Base-by-base conservation (phyloP, 371 early-diverging fungal genomes). In the Choanephora cucurbitarum region DNA sequence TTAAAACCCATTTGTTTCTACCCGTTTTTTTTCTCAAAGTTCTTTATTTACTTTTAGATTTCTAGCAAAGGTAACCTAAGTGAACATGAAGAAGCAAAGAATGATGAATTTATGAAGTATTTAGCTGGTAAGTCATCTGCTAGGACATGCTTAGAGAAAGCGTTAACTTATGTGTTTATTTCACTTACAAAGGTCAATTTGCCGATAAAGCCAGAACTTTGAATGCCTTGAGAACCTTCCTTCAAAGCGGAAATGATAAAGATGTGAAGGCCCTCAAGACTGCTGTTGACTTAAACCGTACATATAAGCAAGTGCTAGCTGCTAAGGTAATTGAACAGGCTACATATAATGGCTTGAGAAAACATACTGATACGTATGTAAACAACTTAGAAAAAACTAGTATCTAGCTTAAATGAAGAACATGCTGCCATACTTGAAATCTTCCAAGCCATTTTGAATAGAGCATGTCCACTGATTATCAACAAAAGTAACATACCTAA, bases 321-420 rank as follows among this genome's bases (percentile, higher is more conserved):
- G 60, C 71, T 17, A 68, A 67, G 58, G 74, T 74, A 60, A n/a
- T n/a, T n/a, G n/a, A n/a, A n/a, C n/a, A n/a, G n/a, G n/a, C n/a
- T n/a, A n/a, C n/a, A n/a, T n/a, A n/a, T n/a, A n/a, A n/a, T n/a
- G n/a, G n/a, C n/a, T n/a, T n/a, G n/a, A n/a, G n/a, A n/a, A n/a
- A n/a, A n/a, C n/a, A n/a, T n/a, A n/a, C n/a, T n/a, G n/a, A n/a
- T n/a, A n/a, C n/a, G n/a, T n/a, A n/a, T n/a, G n/a, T n/a, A n/a
- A n/a, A n/a, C n/a, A n/a, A n/a, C n/a, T 24, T 56, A 92, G 86
- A 83, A 81, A 60, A 89, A 89, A 55, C 58, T 89, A 1, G 54
- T 85, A 17, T 77, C 84, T 44, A 72, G 80, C 1, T 64, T 95
- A 4, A 85, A 91, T 22, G 75, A 79, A 31, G 52, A 79, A 19